These are phyloP conservation scores for Eucalyptus sideroxylon DNA, from an alignment of 345 rosid species.

Conservation along the genomic window DNA sequence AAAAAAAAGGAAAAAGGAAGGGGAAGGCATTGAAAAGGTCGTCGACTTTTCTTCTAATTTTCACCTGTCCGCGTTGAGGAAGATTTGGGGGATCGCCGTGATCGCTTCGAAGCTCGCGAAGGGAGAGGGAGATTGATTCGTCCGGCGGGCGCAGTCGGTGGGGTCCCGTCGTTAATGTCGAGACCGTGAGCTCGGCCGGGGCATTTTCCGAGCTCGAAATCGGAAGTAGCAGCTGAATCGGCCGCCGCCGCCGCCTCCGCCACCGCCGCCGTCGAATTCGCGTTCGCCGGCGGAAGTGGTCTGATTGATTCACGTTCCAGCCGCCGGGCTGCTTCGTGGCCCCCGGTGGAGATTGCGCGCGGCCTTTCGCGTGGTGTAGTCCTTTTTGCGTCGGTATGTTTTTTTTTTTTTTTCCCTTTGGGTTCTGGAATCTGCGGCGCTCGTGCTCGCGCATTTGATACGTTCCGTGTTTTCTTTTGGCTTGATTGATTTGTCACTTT, in stretches of 20 bases:
- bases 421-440: not conserved
- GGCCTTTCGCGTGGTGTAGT: not conserved
- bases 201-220: not conserved
- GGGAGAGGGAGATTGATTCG: not conserved
- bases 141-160: not conserved
- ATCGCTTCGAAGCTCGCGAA: not conserved
- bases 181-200: not conserved
- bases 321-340: not conserved
- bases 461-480: not conserved
- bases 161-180: not conserved
- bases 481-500: not conserved
- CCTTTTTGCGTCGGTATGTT: not conserved
- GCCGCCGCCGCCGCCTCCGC: not conserved
- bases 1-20: not conserved
- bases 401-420: not conserved
- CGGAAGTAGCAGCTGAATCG: not conserved
- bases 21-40: not conserved
- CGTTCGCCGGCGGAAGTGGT: not conserved
- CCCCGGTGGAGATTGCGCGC: not conserved
- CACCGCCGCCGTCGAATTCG: not conserved
- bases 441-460: not conserved
- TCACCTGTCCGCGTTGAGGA: not conserved
- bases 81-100: not conserved
- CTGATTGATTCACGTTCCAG: not conserved
- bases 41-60: not conserved